Evolutionary conservation across 805 yeast genomes (phyloP), one percentile per base, ranked within the genome.

Genomic region (Monosporozyma siamensis): DNA sequence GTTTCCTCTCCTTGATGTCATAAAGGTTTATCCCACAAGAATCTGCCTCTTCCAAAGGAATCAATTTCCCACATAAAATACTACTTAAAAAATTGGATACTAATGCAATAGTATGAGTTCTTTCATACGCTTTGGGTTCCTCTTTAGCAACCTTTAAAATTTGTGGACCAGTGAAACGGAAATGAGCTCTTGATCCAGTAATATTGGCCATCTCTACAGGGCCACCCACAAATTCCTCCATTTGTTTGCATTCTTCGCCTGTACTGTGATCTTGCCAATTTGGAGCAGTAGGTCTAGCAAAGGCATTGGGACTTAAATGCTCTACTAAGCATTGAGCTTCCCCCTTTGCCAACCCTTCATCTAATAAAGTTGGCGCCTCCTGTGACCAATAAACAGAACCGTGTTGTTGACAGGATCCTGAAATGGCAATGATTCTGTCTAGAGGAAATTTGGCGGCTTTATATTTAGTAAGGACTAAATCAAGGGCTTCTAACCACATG

Each of bases 201-300:
- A 80, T 61, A 29, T 66, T 53, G 6, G 94, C 88, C 55, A 88
- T 64, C 9, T 50, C 48, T 5, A 64, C 52, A 10, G 72, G 64
- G 23, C 89, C 92, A 3, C 84, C 88, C 9, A 73, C 73, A 1
- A 67, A 67, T 1, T 58, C 57, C 54, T 85, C 92, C 52, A 86
- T 80, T 26, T 60, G 70, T 23, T 66, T 55, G 43, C 84, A 69
- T 58, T 88, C 95, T 17, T 68, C 63, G 4, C 76, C 81, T 0
- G 97, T 88, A 20, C 92, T 81, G 56, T 86, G 95, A 56, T 88
- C 96, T 62, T 88, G 97, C 97, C 97, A 88, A 57, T 89, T 88
- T 7, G 96, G 95, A 4, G 94, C 80, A 32, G 69, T 69, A 5
- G 71, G 67, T 51, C 78, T 70, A 1, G 90, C 68, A 49, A 85